Evolutionary conservation across 2,329 filamentous ascomycete genomes (phyloP).

Genomic region (Lachnellula occidentalis): DNA sequence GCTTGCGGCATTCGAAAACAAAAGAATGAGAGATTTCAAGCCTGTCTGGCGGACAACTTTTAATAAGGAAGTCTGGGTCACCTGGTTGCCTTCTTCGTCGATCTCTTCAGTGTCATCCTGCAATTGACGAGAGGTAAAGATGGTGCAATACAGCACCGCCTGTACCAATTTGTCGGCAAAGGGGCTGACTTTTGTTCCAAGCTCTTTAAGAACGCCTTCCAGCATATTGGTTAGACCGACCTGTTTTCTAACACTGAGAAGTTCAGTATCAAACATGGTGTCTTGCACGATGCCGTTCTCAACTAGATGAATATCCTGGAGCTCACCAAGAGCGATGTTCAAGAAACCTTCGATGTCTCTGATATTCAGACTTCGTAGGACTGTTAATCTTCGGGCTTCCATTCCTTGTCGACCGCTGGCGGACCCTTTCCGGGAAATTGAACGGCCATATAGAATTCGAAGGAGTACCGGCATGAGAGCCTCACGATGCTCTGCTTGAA

Average conservation of each 20-base stretch:
- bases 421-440: conserved; percentile 74
- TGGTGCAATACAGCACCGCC: conserved; percentile 74
- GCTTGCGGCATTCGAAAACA: conserved; percentile 68
- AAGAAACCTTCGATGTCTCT: conserved; percentile 77
- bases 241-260: conserved; percentile 70
- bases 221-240: conserved; percentile 90
- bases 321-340: conserved; percentile 69
- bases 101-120: conserved; percentile 31
- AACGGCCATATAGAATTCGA: conserved; percentile 80
- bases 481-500: conserved; percentile 66
- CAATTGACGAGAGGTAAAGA: conserved; percentile 61
- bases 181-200: conserved; percentile 66
- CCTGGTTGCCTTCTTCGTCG: conserved; percentile 31
- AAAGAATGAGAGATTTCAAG: conserved; percentile 74
- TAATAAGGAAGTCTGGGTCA: conserved; percentile 50
- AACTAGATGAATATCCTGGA: conserved; percentile 57
- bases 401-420: conserved; percentile 75
- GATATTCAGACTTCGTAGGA: conserved; percentile 70
- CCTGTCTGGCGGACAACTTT: conserved; percentile 64
- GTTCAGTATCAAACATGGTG: conserved; percentile 50
- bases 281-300: conserved; percentile 30
- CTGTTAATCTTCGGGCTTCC: conserved; percentile 72
- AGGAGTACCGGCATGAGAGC: conserved; percentile 82
- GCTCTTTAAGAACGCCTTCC: conserved; percentile 76
- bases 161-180: conserved; percentile 68